Percentiles rank a stretch among this genome's conserved stretches.
Conservation (phyloP, 352 stramenopile genomes). For the Phytopythium vexans region DNA sequence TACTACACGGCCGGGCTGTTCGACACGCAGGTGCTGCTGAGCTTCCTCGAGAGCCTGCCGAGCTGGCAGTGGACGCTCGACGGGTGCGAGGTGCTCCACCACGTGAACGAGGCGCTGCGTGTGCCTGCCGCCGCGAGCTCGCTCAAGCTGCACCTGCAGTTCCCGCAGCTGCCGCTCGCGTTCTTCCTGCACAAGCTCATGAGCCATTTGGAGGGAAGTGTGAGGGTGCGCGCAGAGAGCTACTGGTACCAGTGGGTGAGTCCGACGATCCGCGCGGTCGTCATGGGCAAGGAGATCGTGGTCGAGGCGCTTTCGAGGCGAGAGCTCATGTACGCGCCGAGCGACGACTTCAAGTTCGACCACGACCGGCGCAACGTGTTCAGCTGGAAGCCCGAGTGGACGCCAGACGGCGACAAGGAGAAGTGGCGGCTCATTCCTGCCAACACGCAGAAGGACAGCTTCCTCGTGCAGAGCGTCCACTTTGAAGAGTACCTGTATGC, state of each 20-base stretch:
- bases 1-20: constrained; percentile 63
- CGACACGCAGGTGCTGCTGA: constrained; percentile 60
- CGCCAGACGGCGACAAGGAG: constrained; percentile 31
- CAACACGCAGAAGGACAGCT: constrained; percentile 52
- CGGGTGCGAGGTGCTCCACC: constrained; percentile 61
- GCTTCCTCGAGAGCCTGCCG: constrained; percentile 63
- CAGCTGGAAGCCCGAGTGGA: constrained; percentile 31
- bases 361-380: constrained; percentile 46
- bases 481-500: constrained; percentile 66
- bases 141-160: constrained; percentile 36
- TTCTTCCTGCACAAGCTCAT: constrained; percentile 71
- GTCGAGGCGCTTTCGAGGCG: constrained; percentile 32
- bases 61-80: constrained; percentile 73
- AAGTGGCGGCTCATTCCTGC: constrained; percentile 62
- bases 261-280: constrained; percentile 44
- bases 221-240: constrained; percentile 47
- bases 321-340: constrained; percentile 46
- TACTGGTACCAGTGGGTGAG: constrained; percentile 69
- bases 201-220: constrained; percentile 54
- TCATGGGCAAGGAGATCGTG: constrained; percentile 38
- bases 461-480: constrained; percentile 55
- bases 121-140: constrained; percentile 26
- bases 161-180: constrained; percentile 55
- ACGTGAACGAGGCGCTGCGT: constrained; percentile 42
- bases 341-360: constrained; percentile 39